These are phyloP conservation scores for Vigna unguiculata DNA, from an alignment of 306 rosid genomes.

Conservation along the genomic window DNA sequence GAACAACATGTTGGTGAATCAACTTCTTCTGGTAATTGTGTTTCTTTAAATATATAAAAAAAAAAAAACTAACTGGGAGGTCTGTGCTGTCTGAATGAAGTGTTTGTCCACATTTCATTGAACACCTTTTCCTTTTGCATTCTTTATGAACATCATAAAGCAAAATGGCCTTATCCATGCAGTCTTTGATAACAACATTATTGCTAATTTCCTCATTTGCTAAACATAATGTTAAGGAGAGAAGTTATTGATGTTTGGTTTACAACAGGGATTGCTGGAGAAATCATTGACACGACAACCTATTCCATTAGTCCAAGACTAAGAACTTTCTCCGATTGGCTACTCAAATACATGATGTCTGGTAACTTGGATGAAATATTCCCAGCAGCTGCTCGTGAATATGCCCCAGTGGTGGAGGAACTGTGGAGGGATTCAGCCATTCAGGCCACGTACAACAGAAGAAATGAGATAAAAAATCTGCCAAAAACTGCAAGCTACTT, in stretches of 20 bases:
- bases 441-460: constrained; percentile 71
- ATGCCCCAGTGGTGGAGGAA: constrained; percentile 66
- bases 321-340: constrained; percentile 72
- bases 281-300: constrained; percentile 43
- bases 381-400: constrained; percentile 63
- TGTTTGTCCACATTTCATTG: neutral
- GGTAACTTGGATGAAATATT: constrained; percentile 66
- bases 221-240: neutral
- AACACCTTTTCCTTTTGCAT: neutral
- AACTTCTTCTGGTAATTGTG: constrained; percentile 63
- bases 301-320: constrained; percentile 63
- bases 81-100: neutral
- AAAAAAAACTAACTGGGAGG: neutral
- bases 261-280: constrained; percentile 50
- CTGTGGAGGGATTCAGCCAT: constrained; percentile 82
- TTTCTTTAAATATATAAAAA: neutral
- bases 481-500: constrained; percentile 75
- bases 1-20: constrained; percentile 46
- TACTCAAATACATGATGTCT: constrained; percentile 57
- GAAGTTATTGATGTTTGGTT: constrained; percentile 35
- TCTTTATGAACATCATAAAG: neutral
- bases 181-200: neutral
- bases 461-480: constrained; percentile 72
- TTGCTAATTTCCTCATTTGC: neutral
- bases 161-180: neutral